Evolutionary conservation across 345 rosid genomes (phyloP).

Genomic region (Limnanthes douglasii): DNA sequence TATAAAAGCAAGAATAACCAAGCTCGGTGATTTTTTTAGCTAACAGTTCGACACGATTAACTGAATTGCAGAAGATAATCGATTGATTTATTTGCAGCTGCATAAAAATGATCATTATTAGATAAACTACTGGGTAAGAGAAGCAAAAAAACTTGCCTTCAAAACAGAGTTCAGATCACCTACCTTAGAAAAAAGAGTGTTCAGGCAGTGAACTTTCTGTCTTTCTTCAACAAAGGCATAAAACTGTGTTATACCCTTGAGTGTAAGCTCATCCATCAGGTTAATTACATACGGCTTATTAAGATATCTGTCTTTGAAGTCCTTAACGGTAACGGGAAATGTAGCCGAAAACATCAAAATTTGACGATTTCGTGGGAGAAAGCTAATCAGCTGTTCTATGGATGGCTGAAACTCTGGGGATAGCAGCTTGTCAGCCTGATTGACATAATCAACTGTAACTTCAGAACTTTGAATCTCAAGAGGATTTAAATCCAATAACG

Average conservation of each 20-base stretch:
- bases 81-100: constrained; percentile 99
- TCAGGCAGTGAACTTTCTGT: constrained; percentile 98
- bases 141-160: not conserved
- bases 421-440: constrained; percentile 95
- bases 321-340: constrained; percentile 96
- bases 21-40: constrained; percentile 99
- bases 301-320: constrained; percentile 84
- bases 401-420: constrained; percentile 99
- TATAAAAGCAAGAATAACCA: constrained; percentile 98
- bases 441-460: constrained; percentile 9
- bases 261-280: constrained; percentile 99
- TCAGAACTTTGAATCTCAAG: constrained; percentile 27
- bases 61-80: constrained; percentile 97
- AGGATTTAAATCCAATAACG: no score
- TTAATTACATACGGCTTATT: constrained; percentile 79
- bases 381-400: constrained; percentile 76
- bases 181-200: constrained; percentile 99
- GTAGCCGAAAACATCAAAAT: constrained; percentile 97
- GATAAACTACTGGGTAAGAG: constrained; percentile 1
- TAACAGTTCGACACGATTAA: constrained; percentile 87
- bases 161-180: constrained; percentile 7
- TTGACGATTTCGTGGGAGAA: constrained; percentile 77
- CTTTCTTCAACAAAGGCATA: constrained; percentile 99
- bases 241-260: constrained; percentile 89
- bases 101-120: constrained; percentile 6